Evolutionary conservation across 2,329 filamentous ascomycete species (phyloP), one percentile per base, ranked within the genome.

Genomic region (Epichloe uncinata): DNA sequence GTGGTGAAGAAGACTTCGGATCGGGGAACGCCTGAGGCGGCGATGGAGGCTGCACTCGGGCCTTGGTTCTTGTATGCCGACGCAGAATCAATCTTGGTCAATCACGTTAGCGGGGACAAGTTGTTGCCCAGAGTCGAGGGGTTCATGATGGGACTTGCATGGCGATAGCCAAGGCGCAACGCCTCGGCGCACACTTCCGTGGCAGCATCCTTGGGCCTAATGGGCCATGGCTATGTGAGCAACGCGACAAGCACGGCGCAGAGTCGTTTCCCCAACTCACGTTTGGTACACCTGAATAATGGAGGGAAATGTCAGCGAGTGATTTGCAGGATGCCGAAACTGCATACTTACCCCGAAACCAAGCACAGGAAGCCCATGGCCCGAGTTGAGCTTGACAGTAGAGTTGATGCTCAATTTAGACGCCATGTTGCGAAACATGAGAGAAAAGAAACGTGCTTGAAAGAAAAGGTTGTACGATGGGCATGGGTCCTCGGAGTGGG

Each of bases 1-100:
- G 73, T 72, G 35, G 75, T 78, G 65, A 77, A 78, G 66, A 74
- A 78, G 61, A 79, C 63, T 2, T 75, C 64, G 30, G 66, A 65
- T 45, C 75, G 69, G 5, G 71, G 64, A 5, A 75, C 50, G 18
- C 63, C 66, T 42, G 68, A 65, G 6, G 63, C 61, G 3, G 66
- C 58, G 50, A 78, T 69, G 36, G 69, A 69, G 6, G 66, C 63
- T n/a, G 70, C 74, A 48, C 69, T 70, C 9, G 66, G 67, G 11
- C 66, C 70, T 55, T 78, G 74, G 58, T 79, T 79, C 40, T 60
- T 60, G 60, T 79, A 78, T 8, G 61, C 65, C 6, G 71, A 71
- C 2, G 75, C 75, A 11, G 73, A 77, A 63, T 79, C 75, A 55
- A 78, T 70, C 72, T 75, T 47, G 6, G 13, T 30, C 26, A 30